Conservation (phyloP, 2,329 filamentous ascomycete genomes). For the Alternaria gansuensis region DNA sequence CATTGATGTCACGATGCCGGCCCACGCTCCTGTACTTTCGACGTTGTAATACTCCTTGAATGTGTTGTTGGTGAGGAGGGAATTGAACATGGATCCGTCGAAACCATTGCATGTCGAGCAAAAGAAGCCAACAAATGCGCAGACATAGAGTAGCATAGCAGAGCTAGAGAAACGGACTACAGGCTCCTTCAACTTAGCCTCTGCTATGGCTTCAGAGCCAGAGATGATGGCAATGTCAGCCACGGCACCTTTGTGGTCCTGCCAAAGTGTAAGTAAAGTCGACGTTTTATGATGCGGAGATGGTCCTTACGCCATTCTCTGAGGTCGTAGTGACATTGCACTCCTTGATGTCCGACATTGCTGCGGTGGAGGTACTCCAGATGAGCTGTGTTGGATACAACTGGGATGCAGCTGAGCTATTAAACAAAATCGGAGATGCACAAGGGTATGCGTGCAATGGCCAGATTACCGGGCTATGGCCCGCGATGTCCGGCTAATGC, state of each 20-base stretch:
- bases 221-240: slow-evolving; percentile 58
- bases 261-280: slow-evolving; percentile 4
- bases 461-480: slow-evolving; percentile 17
- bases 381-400: slow-evolving; percentile 22
- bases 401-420: slow-evolving; percentile 25
- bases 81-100: slow-evolving; percentile 66
- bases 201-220: slow-evolving; percentile 64
- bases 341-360: slow-evolving; percentile 32
- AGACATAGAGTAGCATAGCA: slow-evolving; percentile 37
- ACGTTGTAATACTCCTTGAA: slow-evolving; percentile 57
- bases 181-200: slow-evolving; percentile 65
- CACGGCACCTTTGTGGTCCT: slow-evolving; percentile 27
- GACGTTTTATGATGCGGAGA: neutral
- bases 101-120: slow-evolving; percentile 66
- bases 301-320: slow-evolving; percentile 27
- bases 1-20: slow-evolving; percentile 58
- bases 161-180: slow-evolving; percentile 38
- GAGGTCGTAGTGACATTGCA: slow-evolving; percentile 23
- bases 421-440: slow-evolving; percentile 19
- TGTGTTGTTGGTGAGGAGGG: slow-evolving; percentile 57
- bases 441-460: slow-evolving; percentile 2
- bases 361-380: slow-evolving; percentile 17
- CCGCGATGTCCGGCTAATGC: slow-evolving; percentile 30
- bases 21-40: slow-evolving; percentile 55
- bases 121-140: slow-evolving; percentile 50